Evolutionary conservation across 768 basidiomycete genomes (phyloP).

Genomic region (Lentinula boryana): DNA sequence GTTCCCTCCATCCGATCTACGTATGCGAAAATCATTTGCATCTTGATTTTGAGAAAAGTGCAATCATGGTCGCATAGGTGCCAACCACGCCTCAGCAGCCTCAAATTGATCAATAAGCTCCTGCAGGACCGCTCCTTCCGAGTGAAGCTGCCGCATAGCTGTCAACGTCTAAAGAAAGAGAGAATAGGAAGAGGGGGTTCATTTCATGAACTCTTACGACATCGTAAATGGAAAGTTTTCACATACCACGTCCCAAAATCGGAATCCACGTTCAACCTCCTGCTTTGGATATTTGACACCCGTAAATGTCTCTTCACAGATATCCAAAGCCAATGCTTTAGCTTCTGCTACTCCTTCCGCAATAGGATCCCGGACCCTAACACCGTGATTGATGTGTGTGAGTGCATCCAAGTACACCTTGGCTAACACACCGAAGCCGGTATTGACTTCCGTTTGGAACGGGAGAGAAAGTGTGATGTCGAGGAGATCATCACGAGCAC

Average conservation of each 20-base stretch:
- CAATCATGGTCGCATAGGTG: conserved; percentile 81
- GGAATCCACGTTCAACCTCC: conserved; percentile 94
- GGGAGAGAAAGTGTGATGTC: conserved; percentile 91
- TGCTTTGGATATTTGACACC: conserved; percentile 82
- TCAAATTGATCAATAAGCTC: conserved; percentile 96
- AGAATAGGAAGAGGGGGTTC: conserved; percentile 21
- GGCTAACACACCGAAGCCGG: conserved; percentile 94
- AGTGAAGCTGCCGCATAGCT: conserved; percentile 85
- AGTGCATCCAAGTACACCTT: conserved; percentile 96
- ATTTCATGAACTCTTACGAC: conserved; percentile 31
- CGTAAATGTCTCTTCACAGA: conserved; percentile 92
- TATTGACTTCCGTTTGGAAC: conserved; percentile 95
- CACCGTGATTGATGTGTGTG: conserved; percentile 79
- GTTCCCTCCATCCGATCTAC: background rate
- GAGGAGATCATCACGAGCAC: conserved; percentile 83
- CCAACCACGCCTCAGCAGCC: conserved; percentile 90
- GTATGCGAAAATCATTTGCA: background rate
- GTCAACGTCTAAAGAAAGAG: conserved; percentile 84
- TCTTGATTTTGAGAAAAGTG: background rate
- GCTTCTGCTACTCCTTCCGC: conserved; percentile 76
- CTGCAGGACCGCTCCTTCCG: conserved; percentile 72
- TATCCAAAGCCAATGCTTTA: conserved; percentile 81
- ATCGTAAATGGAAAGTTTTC: conserved; percentile 42
- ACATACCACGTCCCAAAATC: conserved; percentile 98
- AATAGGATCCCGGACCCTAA: conserved; percentile 70